Base-by-base conservation (phyloP, 768 basidiomycete species). In the Naganishia vaughanmartiniae region DNA sequence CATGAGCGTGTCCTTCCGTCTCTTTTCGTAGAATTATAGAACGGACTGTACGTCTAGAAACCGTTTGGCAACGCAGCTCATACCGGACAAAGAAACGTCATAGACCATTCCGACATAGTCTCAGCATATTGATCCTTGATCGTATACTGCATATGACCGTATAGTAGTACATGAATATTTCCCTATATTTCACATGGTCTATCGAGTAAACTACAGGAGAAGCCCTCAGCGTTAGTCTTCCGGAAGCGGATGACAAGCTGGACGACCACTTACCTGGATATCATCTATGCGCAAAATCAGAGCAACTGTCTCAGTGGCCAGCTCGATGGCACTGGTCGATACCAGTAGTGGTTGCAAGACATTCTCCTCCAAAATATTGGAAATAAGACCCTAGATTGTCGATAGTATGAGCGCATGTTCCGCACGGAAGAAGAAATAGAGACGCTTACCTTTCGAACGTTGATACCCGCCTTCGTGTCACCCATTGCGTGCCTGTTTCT, bases 241-340 rank as follows among this genome's bases (percentile, higher is more conserved):
- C 42, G 60, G 4, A 42, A 19, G 26, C 21, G 60, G 21, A 2
- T 12, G 28, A 12, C 9, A 42, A 24, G 2, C 26, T 5, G 12
- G 34, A 24, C 14, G 34, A 28, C 26, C n/a, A 69, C 76, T 72
- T 67, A 81, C 80, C 72, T 81, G 80, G 53, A 81, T 81, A 72
- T 81, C 95, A 79, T 97, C 95, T 17, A 99, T 97, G 84, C 96
- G 92, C 79, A 99, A 82, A 78, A 99, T 82, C 76, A 99, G 82
- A 74, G 93, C 92, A n/a, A 98, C 95, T 1, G 96, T 98, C 84
- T 99, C 96, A 14, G 95, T 96, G 28, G 96, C 85, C 63, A 98
- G 85, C 82, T 99, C 95, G 67, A 98, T 84, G 12, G 96, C 96
- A 74, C 92, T 94, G 31, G 96, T 98, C 21, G 91, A 89, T 19